These are phyloP conservation scores for Coniochaeta hoffmannii DNA, from an alignment of 2,329 filamentous ascomycete genomes.

Conservation along the genomic window DNA sequence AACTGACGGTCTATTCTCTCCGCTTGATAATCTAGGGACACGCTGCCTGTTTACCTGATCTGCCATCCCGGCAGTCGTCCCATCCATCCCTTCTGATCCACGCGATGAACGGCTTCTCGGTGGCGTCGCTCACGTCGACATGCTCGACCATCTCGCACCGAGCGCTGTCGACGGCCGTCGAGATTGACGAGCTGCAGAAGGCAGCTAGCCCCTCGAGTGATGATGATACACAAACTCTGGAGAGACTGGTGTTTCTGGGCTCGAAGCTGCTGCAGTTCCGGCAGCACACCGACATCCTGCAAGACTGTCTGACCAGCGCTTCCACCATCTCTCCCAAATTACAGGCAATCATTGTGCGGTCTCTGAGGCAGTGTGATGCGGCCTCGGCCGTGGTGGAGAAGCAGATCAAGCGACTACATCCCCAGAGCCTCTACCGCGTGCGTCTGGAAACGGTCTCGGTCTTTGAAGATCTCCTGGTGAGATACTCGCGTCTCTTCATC, in stretches of 20 bases:
- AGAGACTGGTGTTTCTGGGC: slow-evolving; percentile 16
- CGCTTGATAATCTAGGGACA: background rate
- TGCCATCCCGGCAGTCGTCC: too few species aligned
- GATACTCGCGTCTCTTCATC: slow-evolving; percentile 18
- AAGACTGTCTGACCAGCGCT: slow-evolving; percentile 16
- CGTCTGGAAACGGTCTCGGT: slow-evolving; percentile 18
- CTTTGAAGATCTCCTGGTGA: slow-evolving; percentile 16
- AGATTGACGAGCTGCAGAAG: slow-evolving; percentile 20
- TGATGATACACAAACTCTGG: slow-evolving; percentile 5
- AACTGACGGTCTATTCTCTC: background rate
- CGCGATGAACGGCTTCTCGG: slow-evolving; percentile 26
- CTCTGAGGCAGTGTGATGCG: slow-evolving; percentile 21
- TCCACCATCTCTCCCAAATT: slow-evolving; percentile 20
- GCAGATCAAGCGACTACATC: slow-evolving; percentile 24
- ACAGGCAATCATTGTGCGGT: slow-evolving; percentile 19
- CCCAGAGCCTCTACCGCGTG: slow-evolving; percentile 14
- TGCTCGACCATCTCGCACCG: slow-evolving; percentile 23
- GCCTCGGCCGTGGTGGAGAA: slow-evolving; percentile 22
- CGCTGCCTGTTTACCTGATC: too few species aligned
- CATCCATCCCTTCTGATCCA: background rate
- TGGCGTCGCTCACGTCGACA: slow-evolving; percentile 23
- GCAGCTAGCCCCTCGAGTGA: slow-evolving; percentile 6
- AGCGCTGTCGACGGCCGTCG: slow-evolving; percentile 18
- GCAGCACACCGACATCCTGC: slow-evolving; percentile 16
- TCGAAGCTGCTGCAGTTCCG: slow-evolving; percentile 19